A percentile compares a stretch with the other conserved stretches of the same genome.
Evolutionary conservation across 768 basidiomycete species (phyloP).

Genomic region (Tricholoma bakamatsutake): DNA sequence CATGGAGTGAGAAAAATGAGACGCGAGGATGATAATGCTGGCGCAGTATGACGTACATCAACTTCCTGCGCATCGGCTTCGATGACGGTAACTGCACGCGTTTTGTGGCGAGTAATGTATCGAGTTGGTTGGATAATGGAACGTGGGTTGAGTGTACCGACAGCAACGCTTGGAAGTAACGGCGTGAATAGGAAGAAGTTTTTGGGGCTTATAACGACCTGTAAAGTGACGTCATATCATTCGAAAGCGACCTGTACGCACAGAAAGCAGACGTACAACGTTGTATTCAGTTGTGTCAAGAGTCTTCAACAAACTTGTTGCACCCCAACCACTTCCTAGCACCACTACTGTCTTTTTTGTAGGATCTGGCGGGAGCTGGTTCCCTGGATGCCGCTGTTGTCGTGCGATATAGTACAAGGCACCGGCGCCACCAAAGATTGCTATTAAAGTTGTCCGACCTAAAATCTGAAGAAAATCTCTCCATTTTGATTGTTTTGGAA

Average conservation of each 20-base stretch:
- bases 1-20: background rate
- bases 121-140: conserved; percentile 90
- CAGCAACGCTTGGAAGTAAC: conserved; percentile 92
- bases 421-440: conserved; percentile 53
- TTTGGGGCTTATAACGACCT: conserved; percentile 92
- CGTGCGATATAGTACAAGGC: conserved; percentile 73
- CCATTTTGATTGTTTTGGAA: conserved; percentile 31
- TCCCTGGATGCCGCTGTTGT: conserved; percentile 74
- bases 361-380: conserved; percentile 83
- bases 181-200: conserved; percentile 99
- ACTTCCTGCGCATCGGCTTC: conserved; percentile 92
- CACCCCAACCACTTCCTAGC: conserved; percentile 94
- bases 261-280: conserved; percentile 53
- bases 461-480: conserved; percentile 48
- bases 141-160: conserved; percentile 80
- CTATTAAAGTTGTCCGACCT: conserved; percentile 70
- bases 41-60: conserved; percentile 46
- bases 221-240: conserved; percentile 1
- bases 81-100: conserved; percentile 79
- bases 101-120: conserved; percentile 90
- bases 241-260: background rate
- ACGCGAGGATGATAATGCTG: conserved; percentile 8
- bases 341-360: conserved; percentile 91
- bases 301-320: conserved; percentile 85
- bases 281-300: conserved; percentile 94